phyloP scores from a whole-genome alignment of 441 rosid species.

The Melianthus villosus region DNA sequence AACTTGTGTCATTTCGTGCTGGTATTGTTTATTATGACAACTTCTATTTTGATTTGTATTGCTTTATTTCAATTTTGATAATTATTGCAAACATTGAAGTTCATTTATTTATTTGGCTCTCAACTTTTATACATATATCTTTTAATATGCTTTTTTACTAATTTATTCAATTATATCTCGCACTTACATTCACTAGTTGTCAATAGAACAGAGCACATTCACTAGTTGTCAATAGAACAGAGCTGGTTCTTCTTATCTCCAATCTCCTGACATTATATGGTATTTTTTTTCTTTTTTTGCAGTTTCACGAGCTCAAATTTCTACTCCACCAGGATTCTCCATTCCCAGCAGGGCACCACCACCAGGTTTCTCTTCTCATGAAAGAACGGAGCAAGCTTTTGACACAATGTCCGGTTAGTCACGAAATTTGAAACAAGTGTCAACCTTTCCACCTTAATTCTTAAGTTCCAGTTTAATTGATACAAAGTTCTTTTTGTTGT shows the following conservation, averaged over 20 bases:
- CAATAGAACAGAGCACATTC: too few relatives aligned
- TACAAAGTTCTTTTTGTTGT: not conserved
- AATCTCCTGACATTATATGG: not conserved
- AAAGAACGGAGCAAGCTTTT: slow-evolving; percentile 42
- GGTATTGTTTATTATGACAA: too few relatives aligned
- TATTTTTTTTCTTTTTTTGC: slow-evolving; percentile 6
- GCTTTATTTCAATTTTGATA: too few relatives aligned
- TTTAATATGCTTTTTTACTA: not conserved
- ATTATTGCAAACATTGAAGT: too few relatives aligned
- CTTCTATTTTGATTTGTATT: too few relatives aligned
- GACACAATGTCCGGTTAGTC: slow-evolving; percentile 37
- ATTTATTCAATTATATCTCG: too few relatives aligned
- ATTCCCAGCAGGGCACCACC: slow-evolving; percentile 79
- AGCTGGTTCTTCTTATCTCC: too few relatives aligned
- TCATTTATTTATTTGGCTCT: too few relatives aligned
- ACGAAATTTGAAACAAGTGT: slow-evolving; percentile 6
- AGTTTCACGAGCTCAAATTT: slow-evolving; percentile 63
- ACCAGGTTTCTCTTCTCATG: slow-evolving; percentile 75
- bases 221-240: too few relatives aligned
- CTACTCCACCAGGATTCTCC: slow-evolving; percentile 89
- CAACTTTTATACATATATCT: too few relatives aligned
- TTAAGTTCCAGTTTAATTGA: not conserved
- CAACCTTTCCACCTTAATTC: not conserved
- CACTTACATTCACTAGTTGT: too few relatives aligned
- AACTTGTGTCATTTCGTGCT: too few relatives aligned